These are phyloP conservation scores for Xylaria telfairii DNA, from an alignment of 495 filamentous ascomycete species.

Conservation along the genomic window DNA sequence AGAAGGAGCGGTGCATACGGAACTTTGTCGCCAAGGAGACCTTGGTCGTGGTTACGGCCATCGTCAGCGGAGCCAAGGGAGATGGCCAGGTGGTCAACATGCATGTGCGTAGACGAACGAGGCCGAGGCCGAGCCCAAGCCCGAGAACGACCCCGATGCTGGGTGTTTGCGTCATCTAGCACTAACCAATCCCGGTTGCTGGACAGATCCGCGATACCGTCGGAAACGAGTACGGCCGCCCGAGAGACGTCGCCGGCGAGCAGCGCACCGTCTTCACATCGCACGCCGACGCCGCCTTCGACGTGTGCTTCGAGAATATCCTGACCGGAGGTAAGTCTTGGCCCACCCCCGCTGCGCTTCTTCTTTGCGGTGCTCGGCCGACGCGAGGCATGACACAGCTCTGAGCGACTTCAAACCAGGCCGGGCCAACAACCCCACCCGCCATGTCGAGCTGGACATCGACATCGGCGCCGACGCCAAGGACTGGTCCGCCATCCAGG, in stretches of 20 bases:
- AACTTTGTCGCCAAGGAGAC: constrained; percentile 95
- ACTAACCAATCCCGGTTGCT: not conserved
- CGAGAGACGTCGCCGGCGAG: constrained; percentile 91
- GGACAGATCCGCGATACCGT: constrained; percentile 88
- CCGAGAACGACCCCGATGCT: too few species aligned
- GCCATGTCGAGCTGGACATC: constrained; percentile 93
- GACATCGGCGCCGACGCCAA: constrained; percentile 98
- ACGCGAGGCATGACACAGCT: constrained; percentile 40
- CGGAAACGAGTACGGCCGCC: constrained; percentile 91
- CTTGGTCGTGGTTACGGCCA: constrained; percentile 97
- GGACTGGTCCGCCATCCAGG: constrained; percentile 97
- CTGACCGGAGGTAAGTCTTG: constrained; percentile 67
- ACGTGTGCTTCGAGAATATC: constrained; percentile 95
- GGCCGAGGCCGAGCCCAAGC: too few species aligned
- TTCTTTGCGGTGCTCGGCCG: constrained; percentile 5
- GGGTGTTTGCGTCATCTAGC: too few species aligned
- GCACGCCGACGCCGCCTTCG: constrained; percentile 92
- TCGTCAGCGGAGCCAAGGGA: constrained; percentile 79
- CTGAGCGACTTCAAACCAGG: constrained; percentile 42
- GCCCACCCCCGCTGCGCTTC: constrained; percentile 10
- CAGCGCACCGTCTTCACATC: constrained; percentile 93
- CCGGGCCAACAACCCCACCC: constrained; percentile 63
- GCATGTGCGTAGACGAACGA: constrained; percentile 69
- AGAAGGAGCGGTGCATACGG: constrained; percentile 86
- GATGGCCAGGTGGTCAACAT: constrained; percentile 95